phyloP scores from a whole-genome alignment of 305 asterid species.

The Fraxinus angustifolia region DNA sequence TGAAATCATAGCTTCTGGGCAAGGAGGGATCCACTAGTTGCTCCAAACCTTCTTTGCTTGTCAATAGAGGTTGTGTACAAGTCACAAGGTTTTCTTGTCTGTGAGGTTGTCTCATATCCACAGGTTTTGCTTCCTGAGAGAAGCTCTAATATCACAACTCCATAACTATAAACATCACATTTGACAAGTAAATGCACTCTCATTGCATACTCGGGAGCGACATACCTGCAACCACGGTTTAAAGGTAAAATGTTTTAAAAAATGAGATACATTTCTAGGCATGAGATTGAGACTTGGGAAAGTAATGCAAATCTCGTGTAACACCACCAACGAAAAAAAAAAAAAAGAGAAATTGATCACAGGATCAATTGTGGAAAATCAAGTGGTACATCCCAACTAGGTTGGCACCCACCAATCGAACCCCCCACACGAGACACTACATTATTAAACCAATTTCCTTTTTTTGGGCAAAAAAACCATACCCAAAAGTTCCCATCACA shows the following conservation, averaged over 20 bases:
- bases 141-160: conserved; percentile 69
- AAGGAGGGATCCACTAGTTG: conserved; percentile 74
- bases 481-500: too few species aligned
- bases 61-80: conserved; percentile 77
- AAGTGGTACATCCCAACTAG: too few species aligned
- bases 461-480: too few species aligned
- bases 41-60: conserved; percentile 75
- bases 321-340: background rate
- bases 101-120: conserved; percentile 79
- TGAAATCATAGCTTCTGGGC: conserved; percentile 65
- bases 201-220: conserved; percentile 94
- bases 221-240: conserved; percentile 47
- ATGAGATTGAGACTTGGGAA: background rate
- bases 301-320: background rate
- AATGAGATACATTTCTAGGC: background rate
- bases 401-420: too few species aligned
- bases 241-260: background rate
- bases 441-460: too few species aligned
- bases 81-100: conserved; percentile 93
- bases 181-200: conserved; percentile 83
- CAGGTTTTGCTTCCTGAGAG: conserved; percentile 82
- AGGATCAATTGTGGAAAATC: too few species aligned
- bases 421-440: too few species aligned
- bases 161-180: conserved; percentile 84
- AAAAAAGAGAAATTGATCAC: background rate